phyloP scores from a whole-genome alignment of 257 asterid genomes.

The Hygrophila difformis region DNA sequence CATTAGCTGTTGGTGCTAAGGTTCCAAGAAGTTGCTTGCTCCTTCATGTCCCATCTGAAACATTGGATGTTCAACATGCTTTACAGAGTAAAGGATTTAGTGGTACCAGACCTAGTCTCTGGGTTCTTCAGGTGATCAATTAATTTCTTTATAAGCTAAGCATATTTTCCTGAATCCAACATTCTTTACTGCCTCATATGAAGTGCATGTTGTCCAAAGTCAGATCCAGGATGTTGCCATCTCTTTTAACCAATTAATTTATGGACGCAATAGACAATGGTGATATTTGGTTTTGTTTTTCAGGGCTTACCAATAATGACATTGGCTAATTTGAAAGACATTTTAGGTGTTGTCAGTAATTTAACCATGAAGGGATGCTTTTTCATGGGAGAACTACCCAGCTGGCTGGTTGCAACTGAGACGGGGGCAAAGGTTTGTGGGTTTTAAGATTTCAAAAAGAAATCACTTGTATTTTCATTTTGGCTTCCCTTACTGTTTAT shows the following conservation, averaged over 20 bases:
- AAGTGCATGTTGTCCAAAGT: not conserved
- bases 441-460: conserved; percentile 6
- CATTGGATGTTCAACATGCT: conserved; percentile 44
- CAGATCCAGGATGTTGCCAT: not conserved
- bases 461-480: not conserved
- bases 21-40: conserved; percentile 63
- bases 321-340: conserved; percentile 43
- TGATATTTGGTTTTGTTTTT: conserved; percentile 8
- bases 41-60: conserved; percentile 52
- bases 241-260: not conserved
- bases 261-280: not conserved
- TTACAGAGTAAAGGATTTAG: conserved; percentile 53
- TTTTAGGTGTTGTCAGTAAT: conserved; percentile 36
- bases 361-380: conserved; percentile 61
- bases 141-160: not conserved
- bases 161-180: not conserved
- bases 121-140: conserved; percentile 67
- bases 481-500: not conserved
- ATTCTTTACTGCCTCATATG: not conserved
- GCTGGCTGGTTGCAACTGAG: conserved; percentile 45
- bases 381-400: conserved; percentile 66
- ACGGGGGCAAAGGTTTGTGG: conserved; percentile 32
- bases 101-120: conserved; percentile 68
- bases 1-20: conserved; percentile 63
- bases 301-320: conserved; percentile 63